These are phyloP conservation scores for Stromatinia cepivora DNA, from an alignment of 2,329 filamentous ascomycete species.

Conservation along the genomic window DNA sequence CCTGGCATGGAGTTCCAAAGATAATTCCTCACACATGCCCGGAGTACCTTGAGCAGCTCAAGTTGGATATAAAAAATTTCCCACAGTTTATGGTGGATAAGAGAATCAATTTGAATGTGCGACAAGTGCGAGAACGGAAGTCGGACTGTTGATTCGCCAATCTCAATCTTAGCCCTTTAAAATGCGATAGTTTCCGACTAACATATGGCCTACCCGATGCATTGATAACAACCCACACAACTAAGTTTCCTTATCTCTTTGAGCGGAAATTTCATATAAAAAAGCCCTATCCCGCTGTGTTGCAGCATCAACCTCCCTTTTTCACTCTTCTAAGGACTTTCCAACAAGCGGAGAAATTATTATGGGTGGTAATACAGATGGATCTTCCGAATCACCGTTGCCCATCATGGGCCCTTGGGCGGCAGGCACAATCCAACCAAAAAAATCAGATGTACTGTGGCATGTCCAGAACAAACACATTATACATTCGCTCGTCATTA, in stretches of 20 bases:
- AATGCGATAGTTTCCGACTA: slow-evolving; percentile 11
- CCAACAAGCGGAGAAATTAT: background rate
- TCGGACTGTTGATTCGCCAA: background rate
- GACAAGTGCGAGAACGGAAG: slow-evolving; percentile 68
- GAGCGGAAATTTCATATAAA: background rate
- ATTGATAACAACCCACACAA: slow-evolving; percentile 8
- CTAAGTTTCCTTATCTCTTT: slow-evolving; percentile 8
- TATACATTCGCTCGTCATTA: slow-evolving; percentile 8
- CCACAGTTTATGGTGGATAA: slow-evolving; percentile 85
- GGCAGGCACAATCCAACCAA: background rate
- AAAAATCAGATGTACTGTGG: slow-evolving; percentile 1
- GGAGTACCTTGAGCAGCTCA: slow-evolving; percentile 72
- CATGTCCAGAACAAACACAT: background rate
- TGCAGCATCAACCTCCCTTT: background rate
- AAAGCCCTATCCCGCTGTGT: background rate
- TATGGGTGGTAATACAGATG: slow-evolving; percentile 2
- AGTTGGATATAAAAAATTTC: slow-evolving; percentile 59
- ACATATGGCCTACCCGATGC: background rate
- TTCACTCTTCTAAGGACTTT: background rate
- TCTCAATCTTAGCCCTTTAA: background rate
- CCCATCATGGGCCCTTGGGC: background rate
- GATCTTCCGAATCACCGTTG: background rate
- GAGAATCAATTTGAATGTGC: slow-evolving; percentile 86
- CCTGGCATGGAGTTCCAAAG: slow-evolving; percentile 94
- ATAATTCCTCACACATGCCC: slow-evolving; percentile 80